Conservation (phyloP, 2,329 filamentous ascomycete genomes). For the Pseudovirgaria hyperparasitica region DNA sequence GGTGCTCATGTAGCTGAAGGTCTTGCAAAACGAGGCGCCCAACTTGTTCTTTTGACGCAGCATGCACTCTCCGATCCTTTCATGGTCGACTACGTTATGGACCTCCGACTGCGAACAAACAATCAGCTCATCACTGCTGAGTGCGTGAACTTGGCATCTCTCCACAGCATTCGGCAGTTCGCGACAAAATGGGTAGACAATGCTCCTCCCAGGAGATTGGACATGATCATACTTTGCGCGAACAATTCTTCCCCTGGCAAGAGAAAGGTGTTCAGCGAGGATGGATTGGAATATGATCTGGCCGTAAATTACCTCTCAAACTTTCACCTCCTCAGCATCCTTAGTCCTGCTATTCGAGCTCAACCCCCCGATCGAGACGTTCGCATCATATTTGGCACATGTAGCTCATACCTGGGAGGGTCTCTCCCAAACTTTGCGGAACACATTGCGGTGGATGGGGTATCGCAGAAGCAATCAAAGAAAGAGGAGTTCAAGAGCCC, state of each 20-base stretch:
- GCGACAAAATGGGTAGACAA: slow-evolving; percentile 98
- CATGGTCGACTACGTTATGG: slow-evolving; percentile 83
- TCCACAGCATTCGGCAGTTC: slow-evolving; percentile 86
- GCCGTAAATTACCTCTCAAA: slow-evolving; percentile 92
- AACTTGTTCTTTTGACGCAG: slow-evolving; percentile 80
- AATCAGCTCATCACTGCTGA: slow-evolving; percentile 93
- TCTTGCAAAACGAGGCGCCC: slow-evolving; percentile 71
- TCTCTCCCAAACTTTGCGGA: slow-evolving; percentile 46
- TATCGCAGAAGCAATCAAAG: slow-evolving; percentile 44
- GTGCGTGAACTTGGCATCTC: slow-evolving; percentile 74
- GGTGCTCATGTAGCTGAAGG: slow-evolving; percentile 64
- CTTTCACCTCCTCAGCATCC: slow-evolving; percentile 84
- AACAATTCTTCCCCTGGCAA: slow-evolving; percentile 60
- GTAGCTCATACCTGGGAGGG: slow-evolving; percentile 74
- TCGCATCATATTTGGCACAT: slow-evolving; percentile 73
- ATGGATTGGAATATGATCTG: slow-evolving; percentile 83
- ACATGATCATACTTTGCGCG: slow-evolving; percentile 83
- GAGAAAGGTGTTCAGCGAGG: slow-evolving; percentile 48
- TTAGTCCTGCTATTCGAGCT: slow-evolving; percentile 78
- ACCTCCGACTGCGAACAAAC: slow-evolving; percentile 60
- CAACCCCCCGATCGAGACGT: slow-evolving; percentile 93
- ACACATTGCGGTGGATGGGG: slow-evolving; percentile 16
- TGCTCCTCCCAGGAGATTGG: slow-evolving; percentile 71
- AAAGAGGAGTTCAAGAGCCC: slow-evolving; percentile 17
- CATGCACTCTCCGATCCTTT: slow-evolving; percentile 74